A percentile compares a stretch with the other conserved stretches of the same genome.
phyloP scores from a whole-genome alignment of 805 yeast genomes.

The Starmerella roubikii region DNA sequence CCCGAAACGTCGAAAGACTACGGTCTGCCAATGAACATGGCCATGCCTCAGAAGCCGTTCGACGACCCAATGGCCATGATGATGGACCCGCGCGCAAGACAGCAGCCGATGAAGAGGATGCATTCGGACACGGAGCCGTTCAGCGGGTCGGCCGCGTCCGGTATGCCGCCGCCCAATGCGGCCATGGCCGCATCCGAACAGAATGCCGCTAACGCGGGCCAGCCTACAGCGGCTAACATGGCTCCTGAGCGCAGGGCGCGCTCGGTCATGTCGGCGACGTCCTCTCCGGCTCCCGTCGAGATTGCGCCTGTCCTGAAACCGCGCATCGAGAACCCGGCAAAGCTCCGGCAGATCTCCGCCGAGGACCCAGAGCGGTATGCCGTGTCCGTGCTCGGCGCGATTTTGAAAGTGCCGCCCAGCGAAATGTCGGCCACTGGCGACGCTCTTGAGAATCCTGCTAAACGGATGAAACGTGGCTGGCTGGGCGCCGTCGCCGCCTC shows the following conservation, averaged over 20 bases:
- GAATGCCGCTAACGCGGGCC: too few relatives aligned
- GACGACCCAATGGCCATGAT: too few relatives aligned
- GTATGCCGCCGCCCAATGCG: too few relatives aligned
- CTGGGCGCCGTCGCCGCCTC: slow-evolving; percentile 22
- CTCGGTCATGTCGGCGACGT: too few relatives aligned
- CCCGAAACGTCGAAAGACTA: too few relatives aligned
- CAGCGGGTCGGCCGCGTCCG: background rate
- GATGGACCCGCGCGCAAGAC: background rate
- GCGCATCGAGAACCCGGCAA: slow-evolving; percentile 17
- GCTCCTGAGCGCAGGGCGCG: too few relatives aligned
- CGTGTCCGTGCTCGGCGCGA: slow-evolving; percentile 25
- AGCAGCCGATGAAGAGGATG: background rate
- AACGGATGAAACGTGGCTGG: slow-evolving; percentile 10
- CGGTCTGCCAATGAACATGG: too few relatives aligned
- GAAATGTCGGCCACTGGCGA: slow-evolving; percentile 17
- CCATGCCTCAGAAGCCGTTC: too few relatives aligned
- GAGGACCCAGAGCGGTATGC: slow-evolving; percentile 25
- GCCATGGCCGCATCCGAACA: too few relatives aligned
- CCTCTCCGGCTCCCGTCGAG: background rate
- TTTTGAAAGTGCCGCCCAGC: slow-evolving; percentile 25
- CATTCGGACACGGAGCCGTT: background rate
- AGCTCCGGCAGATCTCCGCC: slow-evolving; percentile 22
- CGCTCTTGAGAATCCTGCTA: slow-evolving; percentile 1
- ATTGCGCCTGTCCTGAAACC: slow-evolving; percentile 14
- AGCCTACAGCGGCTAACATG: too few relatives aligned